A percentile compares a stretch with the other conserved stretches of the same genome.
phyloP scores from a whole-genome alignment of 2,329 filamentous ascomycete genomes.

The Fusarium ambrosium region DNA sequence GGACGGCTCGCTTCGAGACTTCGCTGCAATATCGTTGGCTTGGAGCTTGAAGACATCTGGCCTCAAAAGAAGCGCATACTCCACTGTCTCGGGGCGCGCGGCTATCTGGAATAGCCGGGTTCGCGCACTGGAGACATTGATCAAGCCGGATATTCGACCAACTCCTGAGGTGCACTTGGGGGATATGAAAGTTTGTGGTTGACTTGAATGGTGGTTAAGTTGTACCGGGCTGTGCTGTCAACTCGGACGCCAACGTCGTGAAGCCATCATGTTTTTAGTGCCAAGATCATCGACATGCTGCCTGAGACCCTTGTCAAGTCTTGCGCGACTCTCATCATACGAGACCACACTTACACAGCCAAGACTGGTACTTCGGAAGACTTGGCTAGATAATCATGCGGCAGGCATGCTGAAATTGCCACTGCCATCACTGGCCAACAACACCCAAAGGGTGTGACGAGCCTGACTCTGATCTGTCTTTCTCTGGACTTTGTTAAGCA shows the following conservation, averaged over 20 bases:
- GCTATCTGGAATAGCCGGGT: not conserved
- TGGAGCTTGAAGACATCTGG: constrained; percentile 6
- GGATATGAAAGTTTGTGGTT: not conserved
- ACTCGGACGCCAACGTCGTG: not conserved
- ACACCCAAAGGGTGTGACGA: not conserved
- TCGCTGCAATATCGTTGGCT: constrained; percentile 3
- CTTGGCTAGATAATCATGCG: constrained; percentile 8
- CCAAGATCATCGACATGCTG: not conserved
- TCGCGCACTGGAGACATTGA: not conserved
- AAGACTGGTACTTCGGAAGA: constrained; percentile 6
- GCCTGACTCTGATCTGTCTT: not conserved
- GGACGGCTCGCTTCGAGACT: constrained; percentile 1
- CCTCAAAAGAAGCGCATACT: not conserved
- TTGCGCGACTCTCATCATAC: constrained; percentile 7
- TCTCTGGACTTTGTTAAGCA: not conserved
- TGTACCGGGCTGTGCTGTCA: not conserved
- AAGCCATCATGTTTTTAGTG: not conserved
- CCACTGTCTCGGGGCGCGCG: not conserved
- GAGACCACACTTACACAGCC: constrained; percentile 6
- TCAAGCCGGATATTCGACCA: not conserved
- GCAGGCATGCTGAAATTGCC: constrained; percentile 6
- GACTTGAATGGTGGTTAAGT: not conserved
- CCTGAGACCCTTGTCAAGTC: not conserved
- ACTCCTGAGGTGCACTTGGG: not conserved
- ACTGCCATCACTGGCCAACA: not conserved